Conservation (phyloP, 2,329 filamentous ascomycete genomes). For the Coleophoma crateriformis region DNA sequence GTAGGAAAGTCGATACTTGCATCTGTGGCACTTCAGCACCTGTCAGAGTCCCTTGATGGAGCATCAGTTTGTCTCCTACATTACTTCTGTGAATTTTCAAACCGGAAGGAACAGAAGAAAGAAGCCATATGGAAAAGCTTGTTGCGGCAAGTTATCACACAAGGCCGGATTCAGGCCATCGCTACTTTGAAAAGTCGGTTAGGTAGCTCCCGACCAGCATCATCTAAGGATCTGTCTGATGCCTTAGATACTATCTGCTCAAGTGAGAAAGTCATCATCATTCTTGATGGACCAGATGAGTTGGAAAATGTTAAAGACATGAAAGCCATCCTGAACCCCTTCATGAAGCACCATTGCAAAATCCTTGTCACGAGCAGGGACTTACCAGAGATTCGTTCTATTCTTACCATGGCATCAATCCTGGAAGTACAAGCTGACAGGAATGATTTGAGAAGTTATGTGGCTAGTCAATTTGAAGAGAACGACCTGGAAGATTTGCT, state of each 20-base stretch:
- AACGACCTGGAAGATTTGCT: background rate
- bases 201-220: background rate
- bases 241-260: background rate
- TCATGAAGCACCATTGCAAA: background rate
- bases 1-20: background rate
- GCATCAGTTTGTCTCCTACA: background rate
- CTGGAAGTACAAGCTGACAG: background rate
- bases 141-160: background rate
- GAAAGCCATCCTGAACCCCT: background rate
- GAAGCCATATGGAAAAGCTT: background rate
- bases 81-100: background rate
- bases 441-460: background rate
- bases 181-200: background rate
- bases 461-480: background rate
- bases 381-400: background rate
- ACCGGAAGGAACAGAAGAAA: background rate
- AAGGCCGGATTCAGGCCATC: background rate
- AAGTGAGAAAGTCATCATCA: background rate
- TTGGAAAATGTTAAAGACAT: background rate
- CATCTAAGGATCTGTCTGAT: background rate
- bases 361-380: background rate
- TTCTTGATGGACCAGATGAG: background rate
- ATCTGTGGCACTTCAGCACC: background rate
- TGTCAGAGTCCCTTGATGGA: background rate
- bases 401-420: background rate